Evolutionary conservation across 148 eudicot species (phyloP), one percentile per base, ranked within the genome.

Genomic region (Chenopodium suecicum): DNA sequence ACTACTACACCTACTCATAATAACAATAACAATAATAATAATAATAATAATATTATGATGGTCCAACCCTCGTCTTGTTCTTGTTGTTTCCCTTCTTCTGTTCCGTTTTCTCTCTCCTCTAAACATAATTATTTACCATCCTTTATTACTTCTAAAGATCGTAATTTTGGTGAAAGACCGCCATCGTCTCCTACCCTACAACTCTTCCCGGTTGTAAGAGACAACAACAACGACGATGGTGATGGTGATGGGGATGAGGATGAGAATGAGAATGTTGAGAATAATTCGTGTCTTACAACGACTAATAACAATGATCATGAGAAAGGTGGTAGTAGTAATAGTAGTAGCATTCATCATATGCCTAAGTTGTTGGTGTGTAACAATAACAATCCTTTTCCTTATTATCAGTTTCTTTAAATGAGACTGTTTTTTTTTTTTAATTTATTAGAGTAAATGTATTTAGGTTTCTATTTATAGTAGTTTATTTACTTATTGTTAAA

Each of bases 141-240:
- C 58, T 74, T 62, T 76, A 34, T 77, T 13, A 50, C 25, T 32
- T 46, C 25, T 11, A 44, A 72, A 0, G 68, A 22, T 3, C 29
- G 10, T 62, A 13, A n/a, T 7, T 11, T 25, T 9, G 74, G 20
- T 6, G 75, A 46, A 34, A 7, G 23, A 3, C 2, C 2, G 27
- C 9, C 66, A 2, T 22, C 52, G 32, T 75, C 82, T 23, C 19
- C 66, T 0, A 90, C 93, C 2, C 91, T 90, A 20, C 81, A 87
- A 54, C 70, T 90, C 31, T 90, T 90, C 56, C 93, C 93, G 0
- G 60, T 90, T 23, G 72, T 63, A 29, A 85, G 83, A 46, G 69
- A 48, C 2, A 63, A 74, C 7, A 79, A 74, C 5, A 41, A 41
- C 44, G 5, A 41, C 44, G 64, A 67, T 4, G 79, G 48, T 7